Base-by-base conservation (phyloP, 352 stramenopile species). In the Globisporangium ultimum region DNA sequence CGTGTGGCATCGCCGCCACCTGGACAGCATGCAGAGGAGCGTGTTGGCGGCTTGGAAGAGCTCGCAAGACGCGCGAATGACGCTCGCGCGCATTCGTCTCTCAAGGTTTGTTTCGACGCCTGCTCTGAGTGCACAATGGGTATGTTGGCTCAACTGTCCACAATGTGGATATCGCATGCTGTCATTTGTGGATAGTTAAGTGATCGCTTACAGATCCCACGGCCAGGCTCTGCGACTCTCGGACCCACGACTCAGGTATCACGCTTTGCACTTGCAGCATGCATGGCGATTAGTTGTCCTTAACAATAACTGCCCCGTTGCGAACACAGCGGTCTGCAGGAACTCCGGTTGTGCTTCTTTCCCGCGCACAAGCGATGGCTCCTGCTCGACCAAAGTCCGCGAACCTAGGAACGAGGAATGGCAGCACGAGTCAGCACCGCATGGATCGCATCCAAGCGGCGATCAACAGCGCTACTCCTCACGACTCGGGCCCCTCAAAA, bases 141-240 rank as follows among this genome's bases (percentile, higher is more conserved):
- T 13, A 3, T 45, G 50, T 47, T 17, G n/a, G 40, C 34, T 4
- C 17, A 53, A 58, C 48, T 66, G 42, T 0, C 7, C n/a, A 49
- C 48, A 21, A 10, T 17, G 1, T 55, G 41, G 22, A 6, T 4
- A 21, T 15, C 13, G 48, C 24, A 38, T 43, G 18, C 47, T 38
- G 49, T 15, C 32, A 8, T 32, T 14, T 72, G 43, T 21, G 34
- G 18, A 14, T 42, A 89, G 76, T 68, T 89, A 55, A 74, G 55
- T 28, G 76, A 75, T 22, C 72, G 76, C 10, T 61, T 89, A 18
- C 69, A 75, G 28, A 68, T 70, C 48, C 76, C 80, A 24, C 66
- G 74, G 46, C 72, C 76, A 13, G 70, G 72, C 1, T 76, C 67
- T 7, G 67, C 56, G 2, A 21, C 32, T 18, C 10, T 28, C 20